Conservation (phyloP, 2,329 filamentous ascomycete genomes). For the Aspergillus sergii region DNA sequence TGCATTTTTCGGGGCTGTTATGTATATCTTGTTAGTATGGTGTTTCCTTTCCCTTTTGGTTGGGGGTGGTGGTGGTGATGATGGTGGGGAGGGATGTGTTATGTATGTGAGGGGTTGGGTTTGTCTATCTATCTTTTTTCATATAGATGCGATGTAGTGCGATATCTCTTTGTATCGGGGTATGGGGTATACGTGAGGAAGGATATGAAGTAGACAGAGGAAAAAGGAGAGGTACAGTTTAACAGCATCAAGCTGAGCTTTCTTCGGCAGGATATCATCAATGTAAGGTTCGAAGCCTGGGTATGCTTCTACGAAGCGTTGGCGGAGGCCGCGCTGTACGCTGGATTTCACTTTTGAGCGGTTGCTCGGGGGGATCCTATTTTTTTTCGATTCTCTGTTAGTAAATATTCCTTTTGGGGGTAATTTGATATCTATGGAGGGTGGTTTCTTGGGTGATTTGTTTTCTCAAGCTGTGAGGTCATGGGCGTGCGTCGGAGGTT, state of each 20-base stretch:
- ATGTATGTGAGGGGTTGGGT: too few species aligned
- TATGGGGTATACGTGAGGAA: too few species aligned
- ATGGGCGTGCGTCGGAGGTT: background rate
- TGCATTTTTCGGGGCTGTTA: slow-evolving; percentile 75
- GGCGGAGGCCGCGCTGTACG: slow-evolving; percentile 82
- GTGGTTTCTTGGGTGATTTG: background rate
- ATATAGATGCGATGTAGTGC: too few species aligned
- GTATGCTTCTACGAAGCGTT: slow-evolving; percentile 80
- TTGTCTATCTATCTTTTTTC: too few species aligned
- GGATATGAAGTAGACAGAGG: background rate
- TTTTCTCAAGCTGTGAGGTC: background rate
- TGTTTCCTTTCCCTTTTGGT: slow-evolving; percentile 2
- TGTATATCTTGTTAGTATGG: slow-evolving; percentile 7
- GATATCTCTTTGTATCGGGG: background rate
- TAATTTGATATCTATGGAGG: background rate
- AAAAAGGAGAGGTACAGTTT: slow-evolving; percentile 65
- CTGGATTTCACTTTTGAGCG: slow-evolving; percentile 98
- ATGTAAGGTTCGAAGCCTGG: slow-evolving; percentile 84
- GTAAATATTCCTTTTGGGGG: slow-evolving; percentile 1
- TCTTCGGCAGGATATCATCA: slow-evolving; percentile 94
- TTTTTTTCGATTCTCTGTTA: slow-evolving; percentile 17
- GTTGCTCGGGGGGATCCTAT: slow-evolving; percentile 72
- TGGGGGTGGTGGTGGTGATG: background rate
- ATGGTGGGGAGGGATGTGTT: too few species aligned
- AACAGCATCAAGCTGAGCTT: slow-evolving; percentile 83